Evolutionary conservation across 2,329 filamentous ascomycete species (phyloP), one percentile per base, ranked within the genome.

Genomic region (Trichoderma sp.): DNA sequence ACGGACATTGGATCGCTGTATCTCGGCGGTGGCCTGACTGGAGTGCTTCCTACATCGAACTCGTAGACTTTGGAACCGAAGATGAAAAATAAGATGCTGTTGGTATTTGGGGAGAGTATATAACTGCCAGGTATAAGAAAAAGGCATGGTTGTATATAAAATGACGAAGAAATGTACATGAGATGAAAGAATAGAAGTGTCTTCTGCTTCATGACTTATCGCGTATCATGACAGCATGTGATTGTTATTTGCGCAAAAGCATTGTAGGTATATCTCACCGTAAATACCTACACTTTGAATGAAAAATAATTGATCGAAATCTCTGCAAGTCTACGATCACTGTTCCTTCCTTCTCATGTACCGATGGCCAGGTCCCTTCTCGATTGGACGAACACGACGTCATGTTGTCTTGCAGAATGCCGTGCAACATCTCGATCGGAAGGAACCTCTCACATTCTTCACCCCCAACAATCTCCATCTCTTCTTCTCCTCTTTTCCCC

Each of bases 1-100:
- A 95, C 93, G 2, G 89, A 93, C 75, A 92, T 95, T 74, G 93
- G 93, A 0, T 86, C 87, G 3, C 92, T 91, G 90, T 95, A 95
- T 80, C 80, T 95, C 14, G 89, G 93, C 2, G 80, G 83, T 8
- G 76, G 76, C 12, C 83, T 82, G 1, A 87, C 85, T 1, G 86
- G 85, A 3, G 80, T 86, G 4, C 75, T 80, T 0, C 84, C 84
- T 1, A 61, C 32, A 0, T 72, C 71, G 1, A 36, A 36, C 14
- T 28, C 24, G 32, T 62, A 62, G 58, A 61, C 6, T 39, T 15
- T 7, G 26, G 1, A 12, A 2, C 8, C 21, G 61, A 7, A 30
- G 24, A 6, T 12, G 21, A 43, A 5, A 21, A 62, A 39, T 11
- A 62, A 18, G 24, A 43, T 63, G 14, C n/a, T 14, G 34, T 18